A percentile compares a stretch with the other conserved stretches of the same genome.
Conservation (phyloP, 768 basidiomycete species). For the Lactarius indigo region DNA sequence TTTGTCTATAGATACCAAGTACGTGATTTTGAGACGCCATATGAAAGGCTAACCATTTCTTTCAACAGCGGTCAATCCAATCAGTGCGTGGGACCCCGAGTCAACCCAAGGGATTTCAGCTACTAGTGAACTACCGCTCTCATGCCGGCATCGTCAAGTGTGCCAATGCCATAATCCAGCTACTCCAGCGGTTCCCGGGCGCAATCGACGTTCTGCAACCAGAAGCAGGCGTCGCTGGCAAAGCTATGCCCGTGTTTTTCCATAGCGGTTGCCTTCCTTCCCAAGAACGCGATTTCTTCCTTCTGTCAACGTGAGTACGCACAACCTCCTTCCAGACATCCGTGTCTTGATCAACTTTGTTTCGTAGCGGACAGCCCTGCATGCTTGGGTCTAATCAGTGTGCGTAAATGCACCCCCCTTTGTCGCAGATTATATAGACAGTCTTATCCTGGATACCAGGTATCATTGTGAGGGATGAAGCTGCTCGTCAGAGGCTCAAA, state of each 20-base stretch:
- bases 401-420: slow-evolving; percentile 30
- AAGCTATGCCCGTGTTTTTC: slow-evolving; percentile 57
- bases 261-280: slow-evolving; percentile 37
- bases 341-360: not conserved
- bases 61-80: slow-evolving; percentile 5
- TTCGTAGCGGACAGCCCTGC: slow-evolving; percentile 42
- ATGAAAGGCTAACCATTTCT: not conserved
- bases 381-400: slow-evolving; percentile 68
- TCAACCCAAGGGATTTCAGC: slow-evolving; percentile 47
- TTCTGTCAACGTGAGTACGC: not conserved
- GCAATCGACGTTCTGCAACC: slow-evolving; percentile 56
- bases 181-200: slow-evolving; percentile 54
- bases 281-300: slow-evolving; percentile 7
- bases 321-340: not conserved
- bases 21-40: slow-evolving; percentile 1
- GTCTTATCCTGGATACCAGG: slow-evolving; percentile 36
- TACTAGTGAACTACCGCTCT: slow-evolving; percentile 64
- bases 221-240: slow-evolving; percentile 54
- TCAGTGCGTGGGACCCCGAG: slow-evolving; percentile 21
- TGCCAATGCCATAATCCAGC: slow-evolving; percentile 59
- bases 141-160: slow-evolving; percentile 74
- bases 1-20: slow-evolving; percentile 65
- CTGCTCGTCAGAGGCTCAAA: slow-evolving; percentile 45
- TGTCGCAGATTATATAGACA: not conserved
- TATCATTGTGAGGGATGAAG: slow-evolving; percentile 64